Evolutionary conservation across 495 filamentous ascomycete genomes (phyloP).

Genomic region (Cryomyces minteri): DNA sequence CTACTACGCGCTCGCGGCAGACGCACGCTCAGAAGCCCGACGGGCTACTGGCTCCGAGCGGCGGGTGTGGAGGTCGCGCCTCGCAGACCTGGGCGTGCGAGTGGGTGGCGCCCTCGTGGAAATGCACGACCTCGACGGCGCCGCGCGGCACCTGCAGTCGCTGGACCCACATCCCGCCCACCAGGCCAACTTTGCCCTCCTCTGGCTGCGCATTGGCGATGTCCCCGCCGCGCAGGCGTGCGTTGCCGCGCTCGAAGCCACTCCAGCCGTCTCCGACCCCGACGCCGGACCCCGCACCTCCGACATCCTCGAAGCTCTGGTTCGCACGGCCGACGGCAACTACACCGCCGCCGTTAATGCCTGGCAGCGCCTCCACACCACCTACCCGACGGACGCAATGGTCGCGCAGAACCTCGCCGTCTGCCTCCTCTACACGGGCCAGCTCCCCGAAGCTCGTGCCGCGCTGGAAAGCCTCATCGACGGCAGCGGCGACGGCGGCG

Average conservation of each 20-base stretch:
- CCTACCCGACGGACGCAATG: slow-evolving; percentile 30
- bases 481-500: neutral
- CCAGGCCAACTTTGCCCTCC: slow-evolving; percentile 35
- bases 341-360: slow-evolving; percentile 41
- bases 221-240: slow-evolving; percentile 41
- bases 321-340: slow-evolving; percentile 61
- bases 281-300: slow-evolving; percentile 9
- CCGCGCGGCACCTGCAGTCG: slow-evolving; percentile 43
- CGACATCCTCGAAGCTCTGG: slow-evolving; percentile 29
- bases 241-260: slow-evolving; percentile 19
- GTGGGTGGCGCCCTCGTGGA: slow-evolving; percentile 71
- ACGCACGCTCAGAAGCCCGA: slow-evolving; percentile 39
- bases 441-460: slow-evolving; percentile 45
- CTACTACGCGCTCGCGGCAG: slow-evolving; percentile 71
- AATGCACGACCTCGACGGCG: slow-evolving; percentile 74
- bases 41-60: slow-evolving; percentile 8
- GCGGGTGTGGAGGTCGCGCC: slow-evolving; percentile 44
- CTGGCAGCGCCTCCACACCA: slow-evolving; percentile 39
- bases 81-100: slow-evolving; percentile 57
- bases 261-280: slow-evolving; percentile 4
- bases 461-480: neutral
- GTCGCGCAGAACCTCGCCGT: slow-evolving; percentile 65
- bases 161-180: slow-evolving; percentile 21
- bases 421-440: slow-evolving; percentile 61
- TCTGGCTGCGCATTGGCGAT: slow-evolving; percentile 63